Evolutionary conservation across 768 basidiomycete genomes (phyloP).

Genomic region (Xanthoconium purpureum): DNA sequence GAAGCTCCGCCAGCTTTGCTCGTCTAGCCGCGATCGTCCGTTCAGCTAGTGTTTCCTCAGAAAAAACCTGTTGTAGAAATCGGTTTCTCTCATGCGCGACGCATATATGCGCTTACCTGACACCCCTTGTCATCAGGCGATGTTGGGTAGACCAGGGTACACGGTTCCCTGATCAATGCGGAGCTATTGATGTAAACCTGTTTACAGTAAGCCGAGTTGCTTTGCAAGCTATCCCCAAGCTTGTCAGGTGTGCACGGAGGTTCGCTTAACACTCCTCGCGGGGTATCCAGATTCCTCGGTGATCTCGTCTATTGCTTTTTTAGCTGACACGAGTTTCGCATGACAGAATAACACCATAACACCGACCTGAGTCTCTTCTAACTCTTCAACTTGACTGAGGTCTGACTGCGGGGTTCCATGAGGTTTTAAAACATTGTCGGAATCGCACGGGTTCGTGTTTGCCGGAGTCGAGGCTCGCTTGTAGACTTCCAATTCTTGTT

Average conservation of each 20-base stretch:
- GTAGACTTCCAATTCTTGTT: conserved; percentile 37
- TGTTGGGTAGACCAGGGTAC: background rate
- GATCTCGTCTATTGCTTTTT: background rate
- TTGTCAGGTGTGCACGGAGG: conserved; percentile 21
- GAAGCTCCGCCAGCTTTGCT: conserved; percentile 54
- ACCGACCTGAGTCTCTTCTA: conserved; percentile 5
- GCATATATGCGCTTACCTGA: conserved; percentile 24
- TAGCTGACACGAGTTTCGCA: background rate
- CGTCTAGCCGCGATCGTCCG: conserved; percentile 54
- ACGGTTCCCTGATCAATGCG: conserved; percentile 1
- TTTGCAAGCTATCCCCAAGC: conserved; percentile 21
- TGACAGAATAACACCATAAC: background rate
- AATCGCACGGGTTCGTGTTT: conserved; percentile 7
- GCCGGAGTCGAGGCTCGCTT: conserved; percentile 23
- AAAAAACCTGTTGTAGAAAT: conserved; percentile 1
- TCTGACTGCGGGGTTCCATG: background rate
- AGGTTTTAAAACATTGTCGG: background rate
- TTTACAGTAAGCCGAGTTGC: conserved; percentile 27
- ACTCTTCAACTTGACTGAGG: background rate
- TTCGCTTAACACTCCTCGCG: background rate
- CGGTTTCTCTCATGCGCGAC: background rate
- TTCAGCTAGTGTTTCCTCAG: conserved; percentile 20
- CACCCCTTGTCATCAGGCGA: background rate
- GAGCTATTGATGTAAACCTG: conserved; percentile 12
- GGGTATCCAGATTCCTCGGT: background rate